Conservation (phyloP, 106 monocot species). For the Alisma plantagoaquatica region DNA sequence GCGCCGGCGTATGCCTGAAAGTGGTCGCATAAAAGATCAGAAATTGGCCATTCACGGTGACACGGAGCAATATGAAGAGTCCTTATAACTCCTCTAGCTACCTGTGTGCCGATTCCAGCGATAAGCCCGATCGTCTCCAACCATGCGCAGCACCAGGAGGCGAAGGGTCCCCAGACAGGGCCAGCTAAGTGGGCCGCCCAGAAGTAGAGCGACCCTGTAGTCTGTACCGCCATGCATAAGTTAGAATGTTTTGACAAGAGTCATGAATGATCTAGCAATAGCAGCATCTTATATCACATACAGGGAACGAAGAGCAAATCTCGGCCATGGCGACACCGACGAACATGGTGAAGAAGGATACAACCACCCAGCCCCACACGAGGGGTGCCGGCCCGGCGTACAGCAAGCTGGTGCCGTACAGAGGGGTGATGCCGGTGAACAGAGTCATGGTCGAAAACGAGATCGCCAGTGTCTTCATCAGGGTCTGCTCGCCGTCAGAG, state of each 20-base stretch:
- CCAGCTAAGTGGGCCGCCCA: conserved; percentile 81
- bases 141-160: conserved; percentile 84
- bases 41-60: no score
- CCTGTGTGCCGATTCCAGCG: conserved; percentile 75
- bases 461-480: conserved; percentile 81
- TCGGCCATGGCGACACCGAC: conserved; percentile 79
- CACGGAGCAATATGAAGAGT: no score
- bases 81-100: no score
- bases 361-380: conserved; percentile 85
- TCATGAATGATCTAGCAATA: no score
- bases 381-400: conserved; percentile 64
- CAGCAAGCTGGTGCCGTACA: conserved; percentile 62
- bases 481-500: conserved; percentile 21
- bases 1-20: conserved; percentile 69
- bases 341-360: conserved; percentile 86
- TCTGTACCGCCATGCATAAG: conserved; percentile 25
- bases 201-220: conserved; percentile 74
- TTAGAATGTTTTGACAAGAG: no score
- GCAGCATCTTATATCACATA: no score
- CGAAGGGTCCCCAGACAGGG: conserved; percentile 70
- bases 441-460: conserved; percentile 85
- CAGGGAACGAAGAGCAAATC: conserved; percentile 90
- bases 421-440: conserved; percentile 79
- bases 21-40: no score
- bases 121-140: conserved; percentile 64